A percentile compares a stretch with the other conserved stretches of the same genome.
These are phyloP conservation scores for Austroboletus sp. DNA, from an alignment of 1,284 basidiomycete species.

Conservation along the genomic window DNA sequence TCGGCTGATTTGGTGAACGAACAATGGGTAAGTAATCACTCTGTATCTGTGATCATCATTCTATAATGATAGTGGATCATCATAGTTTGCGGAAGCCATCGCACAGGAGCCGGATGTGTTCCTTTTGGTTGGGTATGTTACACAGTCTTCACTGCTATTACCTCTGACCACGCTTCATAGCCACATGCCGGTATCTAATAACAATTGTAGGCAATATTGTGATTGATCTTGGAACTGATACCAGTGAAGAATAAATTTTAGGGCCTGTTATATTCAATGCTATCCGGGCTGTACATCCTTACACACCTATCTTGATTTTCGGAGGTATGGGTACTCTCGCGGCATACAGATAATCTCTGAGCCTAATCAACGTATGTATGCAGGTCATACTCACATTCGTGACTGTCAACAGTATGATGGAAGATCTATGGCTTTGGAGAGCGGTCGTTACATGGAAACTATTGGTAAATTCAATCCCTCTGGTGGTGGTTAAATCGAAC, in stretches of 20 bases:
- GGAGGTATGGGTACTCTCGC: conserved; percentile 42
- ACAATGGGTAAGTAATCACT: conserved; percentile 46
- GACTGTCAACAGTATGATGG: conserved; percentile 63
- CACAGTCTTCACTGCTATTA: not conserved
- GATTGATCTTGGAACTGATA: not conserved
- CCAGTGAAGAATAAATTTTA: conserved; percentile 23
- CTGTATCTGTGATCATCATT: not conserved
- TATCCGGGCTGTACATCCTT: conserved; percentile 63
- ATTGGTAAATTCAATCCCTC: conserved; percentile 44
- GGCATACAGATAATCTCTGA: not conserved
- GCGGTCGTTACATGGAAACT: conserved; percentile 84
- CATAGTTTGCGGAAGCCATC: conserved; percentile 72
- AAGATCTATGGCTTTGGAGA: conserved; percentile 68
- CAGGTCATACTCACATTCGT: conserved; percentile 71
- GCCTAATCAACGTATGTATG: not conserved
- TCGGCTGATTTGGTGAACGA: conserved; percentile 73
- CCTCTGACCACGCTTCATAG: conserved; percentile 28
- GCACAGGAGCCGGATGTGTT: conserved; percentile 77
- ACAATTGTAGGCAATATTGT: conserved; percentile 46
- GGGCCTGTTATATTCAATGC: conserved; percentile 69
- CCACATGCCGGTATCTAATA: conserved; percentile 62
- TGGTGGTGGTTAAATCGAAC: not conserved
- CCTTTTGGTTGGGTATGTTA: conserved; percentile 56
- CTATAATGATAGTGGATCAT: not conserved
- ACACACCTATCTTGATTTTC: conserved; percentile 72